Base-by-base conservation (phyloP, 805 yeast species). In the Wickerhamomyces strasburgensis region DNA sequence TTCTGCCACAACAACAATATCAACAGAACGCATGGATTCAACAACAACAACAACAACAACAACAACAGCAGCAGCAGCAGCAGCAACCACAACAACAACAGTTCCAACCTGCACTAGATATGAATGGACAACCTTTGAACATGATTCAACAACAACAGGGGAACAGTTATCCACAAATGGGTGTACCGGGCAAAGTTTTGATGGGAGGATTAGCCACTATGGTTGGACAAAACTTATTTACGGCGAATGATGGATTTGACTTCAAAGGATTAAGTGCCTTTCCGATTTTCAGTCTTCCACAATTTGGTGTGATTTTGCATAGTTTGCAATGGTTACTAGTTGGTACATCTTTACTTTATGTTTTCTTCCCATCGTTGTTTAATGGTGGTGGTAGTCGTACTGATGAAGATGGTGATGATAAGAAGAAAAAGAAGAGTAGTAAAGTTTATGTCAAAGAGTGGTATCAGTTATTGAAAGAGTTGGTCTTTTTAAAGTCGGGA, bases 171-270 rank as follows among this genome's bases (percentile, higher is more conserved):
- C 47, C 47, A 29, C 54, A 51, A 34, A 38, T 54, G 44, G 55
- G 54, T n/a, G 11, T 54, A 7, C 56, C 57, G 54, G 62, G 54
- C 14, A 68, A 66, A 46, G 49, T 61, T 30, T 47, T 71, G 19
- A 50, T 71, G 46, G 76, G 75, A n/a, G 75, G 75, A 23, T 58
- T 70, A 59, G 73, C 73, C 29, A 63, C 73, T 2, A 61, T 70
- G 39, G 64, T 66, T 61, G 75, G 73, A 18, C 51, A 50, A 29
- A 47, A 44, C 19, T 34, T 54, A 41, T 52, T 47, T 27, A 29
- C 33, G 14, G 67, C 64, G 5, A 54, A 53, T 11, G 59, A 58
- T 21, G 43, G 32, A 14, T 44, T 35, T 33, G 74, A 68, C 42
- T 68, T 66, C 47, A 62, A 65, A 42, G 73, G 75, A 1, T 50